These are phyloP conservation scores for Termitomyces sp. DNA, from an alignment of 768 basidiomycete genomes.

Conservation along the genomic window DNA sequence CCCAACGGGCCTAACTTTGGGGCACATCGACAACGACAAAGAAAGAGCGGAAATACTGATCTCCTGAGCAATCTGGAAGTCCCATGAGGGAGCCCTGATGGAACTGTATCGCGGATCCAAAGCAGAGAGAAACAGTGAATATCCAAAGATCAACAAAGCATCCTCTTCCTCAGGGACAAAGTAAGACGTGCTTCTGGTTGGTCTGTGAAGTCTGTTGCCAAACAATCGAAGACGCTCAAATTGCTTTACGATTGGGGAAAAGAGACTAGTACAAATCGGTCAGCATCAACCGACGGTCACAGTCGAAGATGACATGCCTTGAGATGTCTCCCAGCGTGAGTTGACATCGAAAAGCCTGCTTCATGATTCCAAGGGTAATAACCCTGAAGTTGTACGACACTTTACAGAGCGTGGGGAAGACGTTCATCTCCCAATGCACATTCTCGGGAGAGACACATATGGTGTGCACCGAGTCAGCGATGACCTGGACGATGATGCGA, in stretches of 20 bases:
- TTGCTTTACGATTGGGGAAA: constrained; percentile 6
- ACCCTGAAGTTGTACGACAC: constrained; percentile 28
- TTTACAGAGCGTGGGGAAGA: constrained; percentile 23
- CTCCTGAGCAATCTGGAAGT: constrained; percentile 21
- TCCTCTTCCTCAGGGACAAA: constrained; percentile 19
- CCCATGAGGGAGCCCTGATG: constrained; percentile 11
- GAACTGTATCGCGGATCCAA: constrained; percentile 20
- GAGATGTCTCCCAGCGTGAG: neutral
- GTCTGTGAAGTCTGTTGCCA: constrained; percentile 18
- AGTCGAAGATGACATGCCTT: constrained; percentile 8
- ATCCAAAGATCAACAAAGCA: constrained; percentile 23
- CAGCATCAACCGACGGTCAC: neutral
- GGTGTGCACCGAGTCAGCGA: constrained; percentile 27
- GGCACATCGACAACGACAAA: constrained; percentile 19
- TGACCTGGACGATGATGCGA: constrained; percentile 24
- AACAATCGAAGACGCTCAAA: constrained; percentile 15
- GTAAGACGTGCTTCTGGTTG: constrained; percentile 13
- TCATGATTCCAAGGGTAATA: constrained; percentile 26
- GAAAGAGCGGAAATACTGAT: constrained; percentile 20
- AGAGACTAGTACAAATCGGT: constrained; percentile 1
- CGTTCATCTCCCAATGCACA: constrained; percentile 27
- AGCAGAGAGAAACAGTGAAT: constrained; percentile 25
- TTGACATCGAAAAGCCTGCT: constrained; percentile 23
- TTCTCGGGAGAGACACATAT: constrained; percentile 25
- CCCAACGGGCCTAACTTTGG: constrained; percentile 18